Conservation (phyloP, 1,284 basidiomycete genomes). For the Heimioporus retisporus region DNA sequence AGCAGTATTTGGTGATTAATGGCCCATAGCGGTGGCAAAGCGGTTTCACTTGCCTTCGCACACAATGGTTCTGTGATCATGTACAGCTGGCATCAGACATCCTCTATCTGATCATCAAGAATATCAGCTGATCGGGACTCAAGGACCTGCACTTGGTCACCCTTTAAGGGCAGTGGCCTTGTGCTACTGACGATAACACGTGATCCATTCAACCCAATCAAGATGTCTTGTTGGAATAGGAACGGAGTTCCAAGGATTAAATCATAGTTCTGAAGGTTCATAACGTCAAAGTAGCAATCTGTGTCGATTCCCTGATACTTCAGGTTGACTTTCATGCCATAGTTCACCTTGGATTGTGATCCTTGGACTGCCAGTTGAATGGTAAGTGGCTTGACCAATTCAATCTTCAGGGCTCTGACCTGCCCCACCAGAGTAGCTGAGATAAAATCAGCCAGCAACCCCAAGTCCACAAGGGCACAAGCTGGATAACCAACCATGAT, state of each 20-base stretch:
- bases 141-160: slow-evolving; percentile 27
- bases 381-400: too few species aligned
- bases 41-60: slow-evolving; percentile 31
- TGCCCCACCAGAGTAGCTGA: too few species aligned
- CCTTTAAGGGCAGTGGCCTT: slow-evolving; percentile 25
- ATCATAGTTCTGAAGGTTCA: slow-evolving; percentile 34
- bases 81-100: slow-evolving; percentile 23
- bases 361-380: too few species aligned
- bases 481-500: too few species aligned
- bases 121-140: slow-evolving; percentile 26
- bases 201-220: slow-evolving; percentile 23
- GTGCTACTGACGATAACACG: slow-evolving; percentile 33
- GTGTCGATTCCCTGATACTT: too few species aligned
- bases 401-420: too few species aligned
- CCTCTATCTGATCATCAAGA: slow-evolving; percentile 25
- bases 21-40: slow-evolving; percentile 39
- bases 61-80: slow-evolving; percentile 34
- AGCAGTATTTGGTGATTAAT: slow-evolving; percentile 50
- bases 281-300: too few species aligned
- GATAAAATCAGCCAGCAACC: too few species aligned
- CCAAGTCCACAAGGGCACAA: too few species aligned
- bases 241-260: slow-evolving; percentile 46
- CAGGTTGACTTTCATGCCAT: too few species aligned
- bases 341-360: too few species aligned
- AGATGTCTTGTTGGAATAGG: slow-evolving; percentile 40